These are phyloP conservation scores for Talaromyces sp. DNA, from an alignment of 2,329 filamentous ascomycete genomes.

Conservation along the genomic window DNA sequence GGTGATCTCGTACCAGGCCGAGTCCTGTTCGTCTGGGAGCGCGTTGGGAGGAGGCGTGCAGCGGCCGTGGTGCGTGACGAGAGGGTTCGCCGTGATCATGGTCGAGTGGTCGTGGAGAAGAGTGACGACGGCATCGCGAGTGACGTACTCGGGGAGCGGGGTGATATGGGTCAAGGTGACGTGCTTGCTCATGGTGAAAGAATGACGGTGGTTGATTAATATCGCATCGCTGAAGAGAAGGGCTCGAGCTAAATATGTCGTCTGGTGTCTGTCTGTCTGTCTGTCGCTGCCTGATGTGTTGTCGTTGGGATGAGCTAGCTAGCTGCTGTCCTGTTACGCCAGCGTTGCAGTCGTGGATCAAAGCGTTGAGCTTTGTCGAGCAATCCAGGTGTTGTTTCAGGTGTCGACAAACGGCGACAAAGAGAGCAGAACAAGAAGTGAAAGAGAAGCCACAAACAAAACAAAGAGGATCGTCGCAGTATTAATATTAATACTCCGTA, in stretches of 20 bases:
- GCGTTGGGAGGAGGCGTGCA: conserved; percentile 63
- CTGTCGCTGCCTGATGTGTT: neutral
- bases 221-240: neutral
- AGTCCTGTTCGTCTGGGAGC: conserved; percentile 60
- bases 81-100: conserved; percentile 82
- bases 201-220: neutral
- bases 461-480: neutral
- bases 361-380: neutral
- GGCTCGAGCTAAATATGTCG: neutral
- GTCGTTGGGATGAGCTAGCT: neutral
- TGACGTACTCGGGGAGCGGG: conserved; percentile 62
- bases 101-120: conserved; percentile 70
- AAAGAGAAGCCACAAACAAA: neutral
- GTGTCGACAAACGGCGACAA: neutral
- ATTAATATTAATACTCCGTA: neutral
- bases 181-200: conserved; percentile 36
- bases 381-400: neutral
- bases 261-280: neutral
- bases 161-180: conserved; percentile 72
- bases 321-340: too few species aligned
- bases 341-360: neutral
- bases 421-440: neutral
- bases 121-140: conserved; percentile 61
- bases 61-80: conserved; percentile 65
- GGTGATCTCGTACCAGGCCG: conserved; percentile 70